Evolutionary conservation across 495 filamentous ascomycete species (phyloP).

Genomic region (Aspergillus diversus): DNA sequence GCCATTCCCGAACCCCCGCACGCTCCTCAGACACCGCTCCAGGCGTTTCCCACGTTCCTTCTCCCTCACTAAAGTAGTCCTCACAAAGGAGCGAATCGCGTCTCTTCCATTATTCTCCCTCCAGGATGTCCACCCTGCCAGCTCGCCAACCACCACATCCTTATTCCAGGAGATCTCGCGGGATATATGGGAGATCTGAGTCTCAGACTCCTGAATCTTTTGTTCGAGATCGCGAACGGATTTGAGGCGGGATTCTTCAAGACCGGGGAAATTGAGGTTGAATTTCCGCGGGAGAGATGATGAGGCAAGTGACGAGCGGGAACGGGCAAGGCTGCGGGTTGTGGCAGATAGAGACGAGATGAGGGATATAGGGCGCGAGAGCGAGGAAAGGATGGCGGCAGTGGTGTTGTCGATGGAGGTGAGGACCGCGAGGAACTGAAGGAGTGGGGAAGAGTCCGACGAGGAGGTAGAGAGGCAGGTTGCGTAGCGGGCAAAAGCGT

Average conservation of each 20-base stretch:
- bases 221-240: conserved; percentile 78
- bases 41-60: conserved; percentile 78
- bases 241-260: conserved; percentile 86
- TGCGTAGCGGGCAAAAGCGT: conserved; percentile 74
- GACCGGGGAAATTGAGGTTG: conserved; percentile 55
- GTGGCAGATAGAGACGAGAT: conserved; percentile 69
- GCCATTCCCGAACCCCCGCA: conserved; percentile 35
- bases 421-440: conserved; percentile 72
- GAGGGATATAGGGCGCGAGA: conserved; percentile 78
- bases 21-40: conserved; percentile 58
- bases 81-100: conserved; percentile 75
- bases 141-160: conserved; percentile 85
- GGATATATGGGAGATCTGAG: conserved; percentile 67
- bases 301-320: conserved; percentile 66
- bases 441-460: conserved; percentile 68
- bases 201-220: conserved; percentile 65
- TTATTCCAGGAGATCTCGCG: conserved; percentile 89
- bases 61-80: conserved; percentile 77
- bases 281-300: conserved; percentile 53
- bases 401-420: conserved; percentile 77
- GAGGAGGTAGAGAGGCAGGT: conserved; percentile 67
- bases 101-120: conserved; percentile 74
- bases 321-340: conserved; percentile 72
- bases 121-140: conserved; percentile 92
- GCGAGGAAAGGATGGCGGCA: conserved; percentile 75